Evolutionary conservation across 2,329 filamentous ascomycete species (phyloP), one percentile per base, ranked within the genome.

Genomic region (Iodosphaeria phyllophila): DNA sequence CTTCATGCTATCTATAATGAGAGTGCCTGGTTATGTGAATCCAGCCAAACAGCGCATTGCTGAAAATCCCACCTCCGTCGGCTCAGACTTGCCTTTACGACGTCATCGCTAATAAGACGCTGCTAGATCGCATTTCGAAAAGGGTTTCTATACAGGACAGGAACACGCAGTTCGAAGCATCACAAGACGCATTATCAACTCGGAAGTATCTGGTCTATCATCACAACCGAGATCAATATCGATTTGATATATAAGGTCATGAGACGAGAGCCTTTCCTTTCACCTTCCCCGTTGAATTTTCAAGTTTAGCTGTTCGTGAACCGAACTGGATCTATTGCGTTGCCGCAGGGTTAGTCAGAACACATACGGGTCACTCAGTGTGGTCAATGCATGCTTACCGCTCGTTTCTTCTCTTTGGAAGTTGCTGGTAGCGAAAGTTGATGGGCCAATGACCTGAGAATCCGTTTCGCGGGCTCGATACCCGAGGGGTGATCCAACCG

Each of bases 391-490:
- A 11, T 7, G 55, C 73, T 44, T 53, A 83, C 77, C 11, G 86
- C 86, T 41, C 84, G 63, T 52, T 98, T 98, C 60, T 89, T 92
- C 50, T 95, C 84, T n/a, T 54, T 53, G 4, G 86, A 74, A 2
- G 83, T 78, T 5, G 50, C 52, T 3, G 46, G 46, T 65, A 95
- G 73, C 3, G 74, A 77, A 18, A 93, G 50, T 16, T 69, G 61
- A 46, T 71, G 64, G 0, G 84, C 82, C 13, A 92, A 50, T 13
- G 92, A 57, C 13, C 89, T 64, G 25, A 98, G 51, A 1, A 84
- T 59, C 40, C 76, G 70, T 51, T 98, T 98, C 10, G 72, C 82
- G 0, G 78, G 64, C 35, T 92, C 82, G 5, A 86, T 54, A 9
- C 47, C 41, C 3, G 38, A 35, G 18, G 46, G 42, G 5, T 45